A percentile compares a stretch with the other conserved stretches of the same genome.
phyloP scores from a whole-genome alignment of 2,329 filamentous ascomycete genomes.

The Incumbomyces lentus region DNA sequence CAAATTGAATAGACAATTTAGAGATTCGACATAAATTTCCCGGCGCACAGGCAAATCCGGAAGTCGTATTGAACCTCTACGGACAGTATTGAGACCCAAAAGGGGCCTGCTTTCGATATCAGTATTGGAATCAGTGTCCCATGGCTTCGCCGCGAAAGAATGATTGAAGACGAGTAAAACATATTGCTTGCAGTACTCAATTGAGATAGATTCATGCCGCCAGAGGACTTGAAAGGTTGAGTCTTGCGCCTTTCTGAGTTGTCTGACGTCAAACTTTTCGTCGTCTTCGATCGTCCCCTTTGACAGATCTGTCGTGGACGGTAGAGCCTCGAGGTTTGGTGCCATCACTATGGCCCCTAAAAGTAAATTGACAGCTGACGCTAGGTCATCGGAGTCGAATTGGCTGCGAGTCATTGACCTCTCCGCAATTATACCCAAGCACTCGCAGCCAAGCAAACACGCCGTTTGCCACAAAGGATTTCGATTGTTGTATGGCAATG shows the following conservation, averaged over 20 bases:
- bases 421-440: slow-evolving; percentile 40
- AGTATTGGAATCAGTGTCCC: slow-evolving; percentile 49
- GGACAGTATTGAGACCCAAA: slow-evolving; percentile 50
- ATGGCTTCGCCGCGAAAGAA: slow-evolving; percentile 67
- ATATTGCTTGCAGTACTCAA: slow-evolving; percentile 55
- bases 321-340: slow-evolving; percentile 1
- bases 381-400: slow-evolving; percentile 1
- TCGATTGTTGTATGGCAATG: slow-evolving; percentile 59
- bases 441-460: slow-evolving; percentile 57
- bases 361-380: slow-evolving; percentile 47
- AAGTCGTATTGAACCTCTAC: slow-evolving; percentile 63
- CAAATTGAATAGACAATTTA: slow-evolving; percentile 67
- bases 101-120: slow-evolving; percentile 44
- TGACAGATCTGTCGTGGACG: not conserved
- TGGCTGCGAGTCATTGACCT: not conserved
- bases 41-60: slow-evolving; percentile 54
- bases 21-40: slow-evolving; percentile 67
- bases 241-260: slow-evolving; percentile 43
- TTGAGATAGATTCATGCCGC: slow-evolving; percentile 59
- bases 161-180: slow-evolving; percentile 67
- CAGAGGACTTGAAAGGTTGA: slow-evolving; percentile 14
- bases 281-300: slow-evolving; percentile 49
- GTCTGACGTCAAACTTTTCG: slow-evolving; percentile 68
- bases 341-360: slow-evolving; percentile 60
- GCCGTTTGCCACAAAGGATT: slow-evolving; percentile 69